phyloP scores from a whole-genome alignment of 148 eudicot genomes.

The Rhododendron ferrugineum region DNA sequence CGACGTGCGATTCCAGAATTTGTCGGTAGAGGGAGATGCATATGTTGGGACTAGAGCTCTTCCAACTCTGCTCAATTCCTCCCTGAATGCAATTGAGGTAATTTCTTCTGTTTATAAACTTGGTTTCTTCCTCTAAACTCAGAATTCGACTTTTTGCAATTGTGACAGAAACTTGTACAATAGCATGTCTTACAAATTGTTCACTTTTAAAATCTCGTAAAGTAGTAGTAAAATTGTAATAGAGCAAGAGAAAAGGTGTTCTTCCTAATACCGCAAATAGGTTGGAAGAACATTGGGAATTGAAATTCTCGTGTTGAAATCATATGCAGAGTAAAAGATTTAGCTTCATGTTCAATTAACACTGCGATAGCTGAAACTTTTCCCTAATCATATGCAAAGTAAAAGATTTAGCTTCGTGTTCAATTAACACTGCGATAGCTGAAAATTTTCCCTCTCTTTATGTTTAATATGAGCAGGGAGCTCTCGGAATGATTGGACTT shows the following conservation, averaged over 20 bases:
- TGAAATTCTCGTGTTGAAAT: background rate
- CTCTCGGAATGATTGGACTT: slow-evolving; percentile 21
- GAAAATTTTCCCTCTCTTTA: background rate
- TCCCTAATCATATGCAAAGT: background rate
- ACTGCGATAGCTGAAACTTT: background rate
- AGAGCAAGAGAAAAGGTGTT: background rate
- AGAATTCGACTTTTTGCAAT: background rate
- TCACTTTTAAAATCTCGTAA: background rate
- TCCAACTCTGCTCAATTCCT: slow-evolving; percentile 36
- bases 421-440: background rate
- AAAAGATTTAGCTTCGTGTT: background rate
- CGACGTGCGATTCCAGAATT: slow-evolving; percentile 37
- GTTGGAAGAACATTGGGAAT: background rate
- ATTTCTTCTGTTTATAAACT: background rate
- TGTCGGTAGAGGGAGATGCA: slow-evolving; percentile 42
- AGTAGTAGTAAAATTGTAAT: background rate
- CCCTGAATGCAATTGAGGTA: slow-evolving; percentile 44
- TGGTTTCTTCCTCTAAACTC: background rate
- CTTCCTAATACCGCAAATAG: background rate
- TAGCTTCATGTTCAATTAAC: background rate
- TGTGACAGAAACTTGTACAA: background rate
- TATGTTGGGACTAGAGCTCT: slow-evolving; percentile 41
- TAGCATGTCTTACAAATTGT: background rate
- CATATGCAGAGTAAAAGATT: background rate
- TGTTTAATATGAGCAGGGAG: slow-evolving; percentile 7